A percentile compares a stretch with the other conserved stretches of the same genome.
Conservation (phyloP, 2,329 filamentous ascomycete species). For the Aspergillus versicolor region DNA sequence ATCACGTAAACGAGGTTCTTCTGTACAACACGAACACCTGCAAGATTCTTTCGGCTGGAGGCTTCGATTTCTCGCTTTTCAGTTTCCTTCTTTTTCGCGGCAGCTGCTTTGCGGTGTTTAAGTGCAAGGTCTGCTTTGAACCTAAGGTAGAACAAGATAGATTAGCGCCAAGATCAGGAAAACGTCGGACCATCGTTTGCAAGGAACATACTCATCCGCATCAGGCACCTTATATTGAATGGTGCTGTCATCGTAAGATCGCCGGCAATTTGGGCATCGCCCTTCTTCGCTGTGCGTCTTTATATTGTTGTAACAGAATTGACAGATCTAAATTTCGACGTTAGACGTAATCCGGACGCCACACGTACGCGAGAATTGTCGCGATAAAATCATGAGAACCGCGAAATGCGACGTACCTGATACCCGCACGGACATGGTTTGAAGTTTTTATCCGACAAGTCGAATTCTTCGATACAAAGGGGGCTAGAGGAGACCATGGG, state of each 20-base stretch:
- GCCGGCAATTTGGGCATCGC: conserved; percentile 92
- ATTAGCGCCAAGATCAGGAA: conserved; percentile 23
- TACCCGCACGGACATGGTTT: conserved; percentile 96
- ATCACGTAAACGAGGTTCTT: conserved; percentile 99
- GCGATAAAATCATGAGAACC: neutral
- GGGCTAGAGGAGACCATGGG: conserved; percentile 59
- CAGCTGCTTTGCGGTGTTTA: conserved; percentile 91
- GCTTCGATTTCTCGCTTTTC: conserved; percentile 96
- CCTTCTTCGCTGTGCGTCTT: conserved; percentile 93
- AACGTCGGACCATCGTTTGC: neutral
- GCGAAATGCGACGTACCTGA: conserved; percentile 64
- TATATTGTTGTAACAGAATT: conserved; percentile 99
- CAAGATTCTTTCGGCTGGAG: conserved; percentile 91
- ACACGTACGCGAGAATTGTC: neutral
- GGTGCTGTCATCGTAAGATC: conserved; percentile 93
- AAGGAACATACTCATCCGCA: conserved; percentile 80
- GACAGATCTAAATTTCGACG: conserved; percentile 71
- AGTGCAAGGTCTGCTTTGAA: conserved; percentile 52
- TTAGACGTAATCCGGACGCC: conserved; percentile 2
- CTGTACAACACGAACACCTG: conserved; percentile 92
- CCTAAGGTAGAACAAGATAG: conserved; percentile 27
- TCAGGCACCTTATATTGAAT: conserved; percentile 97
- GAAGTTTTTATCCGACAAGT: conserved; percentile 96
- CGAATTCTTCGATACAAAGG: conserved; percentile 98
- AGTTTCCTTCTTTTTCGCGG: conserved; percentile 85